Evolutionary conservation across 2,329 filamentous ascomycete species (phyloP).

Genomic region (Cryoendolithus antarcticus): DNA sequence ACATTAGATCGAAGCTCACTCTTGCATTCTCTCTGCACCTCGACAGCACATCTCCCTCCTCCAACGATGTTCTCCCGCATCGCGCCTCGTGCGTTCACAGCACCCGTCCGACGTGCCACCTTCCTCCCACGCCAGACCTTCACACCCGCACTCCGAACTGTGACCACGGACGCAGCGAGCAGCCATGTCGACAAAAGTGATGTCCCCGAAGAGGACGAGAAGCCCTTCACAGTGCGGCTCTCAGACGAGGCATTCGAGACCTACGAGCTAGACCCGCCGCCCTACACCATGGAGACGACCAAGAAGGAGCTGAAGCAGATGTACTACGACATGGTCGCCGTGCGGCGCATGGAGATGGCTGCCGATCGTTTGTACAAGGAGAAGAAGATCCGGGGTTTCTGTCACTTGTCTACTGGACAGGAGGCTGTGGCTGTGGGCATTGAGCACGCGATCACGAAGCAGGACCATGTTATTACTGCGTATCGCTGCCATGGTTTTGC

Average conservation of each 20-base stretch:
- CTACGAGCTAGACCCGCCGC: constrained; percentile 92
- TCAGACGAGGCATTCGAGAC: constrained; percentile 99
- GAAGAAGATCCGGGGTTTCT: constrained; percentile 99
- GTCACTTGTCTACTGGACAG: constrained; percentile 93
- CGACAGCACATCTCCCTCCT: neutral
- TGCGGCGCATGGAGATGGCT: constrained; percentile 99
- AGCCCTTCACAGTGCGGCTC: constrained; percentile 81
- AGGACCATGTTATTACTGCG: constrained; percentile 91
- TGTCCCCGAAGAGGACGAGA: constrained; percentile 78
- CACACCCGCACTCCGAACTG: constrained; percentile 47
- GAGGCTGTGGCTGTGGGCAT: constrained; percentile 96
- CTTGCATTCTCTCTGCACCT: no score
- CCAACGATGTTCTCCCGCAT: constrained; percentile 24
- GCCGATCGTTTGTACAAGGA: constrained; percentile 99
- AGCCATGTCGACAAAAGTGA: constrained; percentile 72
- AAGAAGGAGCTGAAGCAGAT: constrained; percentile 98
- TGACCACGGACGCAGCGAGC: constrained; percentile 91
- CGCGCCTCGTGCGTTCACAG: constrained; percentile 23
- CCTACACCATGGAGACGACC: constrained; percentile 83
- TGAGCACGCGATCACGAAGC: constrained; percentile 83
- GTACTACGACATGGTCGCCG: constrained; percentile 94
- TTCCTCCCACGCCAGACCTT: constrained; percentile 12
- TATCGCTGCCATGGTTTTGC: constrained; percentile 99
- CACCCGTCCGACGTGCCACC: constrained; percentile 18
- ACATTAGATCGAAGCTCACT: no score